These are phyloP conservation scores for Neckera pumila DNA, from an alignment of 225 moss, liverwort and hornwort species.

Conservation along the genomic window DNA sequence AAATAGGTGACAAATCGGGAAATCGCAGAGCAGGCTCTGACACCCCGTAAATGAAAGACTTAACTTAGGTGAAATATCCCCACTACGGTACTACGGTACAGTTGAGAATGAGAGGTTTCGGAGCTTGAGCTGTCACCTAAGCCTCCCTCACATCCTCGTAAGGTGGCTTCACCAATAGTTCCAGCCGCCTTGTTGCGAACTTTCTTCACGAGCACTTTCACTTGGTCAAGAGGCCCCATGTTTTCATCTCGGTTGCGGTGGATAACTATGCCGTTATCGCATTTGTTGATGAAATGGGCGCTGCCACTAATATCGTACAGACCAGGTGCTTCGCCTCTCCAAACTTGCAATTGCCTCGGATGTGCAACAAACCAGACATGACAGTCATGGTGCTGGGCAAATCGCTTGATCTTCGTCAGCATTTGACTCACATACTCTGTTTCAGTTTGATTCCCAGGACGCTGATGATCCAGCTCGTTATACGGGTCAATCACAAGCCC, in stretches of 20 bases:
- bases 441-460: slow-evolving; percentile 90
- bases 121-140: not conserved
- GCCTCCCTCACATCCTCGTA: slow-evolving; percentile 39
- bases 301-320: slow-evolving; percentile 98
- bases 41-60: not conserved
- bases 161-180: slow-evolving; percentile 78
- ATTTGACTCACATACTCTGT: slow-evolving; percentile 99
- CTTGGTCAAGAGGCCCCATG: slow-evolving; percentile 77
- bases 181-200: slow-evolving; percentile 99
- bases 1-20: not conserved
- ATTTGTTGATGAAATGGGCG: slow-evolving; percentile 96
- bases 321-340: slow-evolving; percentile 93
- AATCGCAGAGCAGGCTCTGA: not conserved
- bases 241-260: slow-evolving; percentile 90
- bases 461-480: slow-evolving; percentile 99
- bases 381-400: slow-evolving; percentile 98
- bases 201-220: slow-evolving; percentile 78
- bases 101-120: not conserved
- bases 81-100: not conserved
- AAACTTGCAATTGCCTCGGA: slow-evolving; percentile 87
- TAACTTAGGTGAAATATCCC: not conserved
- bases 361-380: slow-evolving; percentile 99
- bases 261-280: slow-evolving; percentile 88
- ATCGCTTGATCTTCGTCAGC: slow-evolving; percentile 92
- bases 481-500: slow-evolving; percentile 98